Conservation (phyloP, 345 rosid species). For the Odontarrhena argentea region DNA sequence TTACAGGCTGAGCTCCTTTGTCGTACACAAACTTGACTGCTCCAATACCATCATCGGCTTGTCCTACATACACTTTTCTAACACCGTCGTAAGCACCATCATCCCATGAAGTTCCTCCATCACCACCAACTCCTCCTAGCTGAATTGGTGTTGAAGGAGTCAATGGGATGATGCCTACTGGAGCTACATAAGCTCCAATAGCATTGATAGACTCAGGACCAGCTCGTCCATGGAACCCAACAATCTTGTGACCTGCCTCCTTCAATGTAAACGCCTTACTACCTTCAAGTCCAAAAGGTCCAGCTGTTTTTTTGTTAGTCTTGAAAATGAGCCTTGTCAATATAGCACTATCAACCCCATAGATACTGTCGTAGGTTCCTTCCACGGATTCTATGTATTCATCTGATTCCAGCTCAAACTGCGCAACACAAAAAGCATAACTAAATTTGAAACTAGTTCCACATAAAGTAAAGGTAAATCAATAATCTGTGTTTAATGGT, state of each 20-base stretch:
- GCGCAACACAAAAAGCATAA: background rate
- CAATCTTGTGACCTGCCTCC: constrained; percentile 35
- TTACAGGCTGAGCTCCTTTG: constrained; percentile 15
- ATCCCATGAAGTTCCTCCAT: constrained; percentile 37
- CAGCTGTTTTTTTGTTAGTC: constrained; percentile 22
- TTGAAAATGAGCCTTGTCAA: constrained; percentile 32
- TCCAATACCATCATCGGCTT: constrained; percentile 13
- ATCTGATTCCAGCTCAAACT: constrained; percentile 37
- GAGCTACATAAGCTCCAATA: constrained; percentile 43
- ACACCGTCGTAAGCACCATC: constrained; percentile 38
- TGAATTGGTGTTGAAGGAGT: constrained; percentile 11
- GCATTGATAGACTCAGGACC: constrained; percentile 14
- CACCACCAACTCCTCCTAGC: constrained; percentile 30
- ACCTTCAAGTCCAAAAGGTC: constrained; percentile 34
- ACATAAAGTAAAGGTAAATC: background rate
- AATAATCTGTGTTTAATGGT: background rate
- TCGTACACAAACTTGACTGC: constrained; percentile 31
- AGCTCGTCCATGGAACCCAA: constrained; percentile 42
- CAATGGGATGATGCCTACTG: constrained; percentile 33
- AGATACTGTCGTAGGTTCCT: constrained; percentile 33
- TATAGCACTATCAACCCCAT: constrained; percentile 8
- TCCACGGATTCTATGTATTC: constrained; percentile 39
- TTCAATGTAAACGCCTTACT: constrained; percentile 11
- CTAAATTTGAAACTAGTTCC: background rate
- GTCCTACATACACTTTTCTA: constrained; percentile 31